A percentile compares a stretch with the other conserved stretches of the same genome.
Evolutionary conservation across 176 grass and related monocot genomes (phyloP).

Genomic region (Musa acuminata): DNA sequence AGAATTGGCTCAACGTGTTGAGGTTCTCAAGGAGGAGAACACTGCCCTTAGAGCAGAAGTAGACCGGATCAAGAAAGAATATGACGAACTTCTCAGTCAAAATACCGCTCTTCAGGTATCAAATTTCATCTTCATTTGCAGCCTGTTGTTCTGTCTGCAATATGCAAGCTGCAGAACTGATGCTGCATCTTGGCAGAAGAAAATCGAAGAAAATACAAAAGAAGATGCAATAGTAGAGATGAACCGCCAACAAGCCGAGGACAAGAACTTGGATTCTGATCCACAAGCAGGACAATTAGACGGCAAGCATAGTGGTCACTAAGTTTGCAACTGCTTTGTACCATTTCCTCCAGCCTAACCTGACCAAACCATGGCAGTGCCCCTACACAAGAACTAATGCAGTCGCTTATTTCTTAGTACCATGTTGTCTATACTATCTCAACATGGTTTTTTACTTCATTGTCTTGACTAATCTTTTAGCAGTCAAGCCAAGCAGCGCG

Average conservation of each 20-base stretch:
- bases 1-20: slow-evolving; percentile 61
- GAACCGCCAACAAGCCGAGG: neutral
- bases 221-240: neutral
- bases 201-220: neutral
- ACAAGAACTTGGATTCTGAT: slow-evolving; percentile 2
- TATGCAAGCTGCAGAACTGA: neutral
- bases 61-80: slow-evolving; percentile 63
- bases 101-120: slow-evolving; percentile 70
- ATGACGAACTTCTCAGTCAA: slow-evolving; percentile 57
- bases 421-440: no score
- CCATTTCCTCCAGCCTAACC: no score
- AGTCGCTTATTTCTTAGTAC: no score
- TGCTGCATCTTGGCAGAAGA: slow-evolving; percentile 1
- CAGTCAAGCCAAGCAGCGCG: no score
- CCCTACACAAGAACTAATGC: no score
- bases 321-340: no score
- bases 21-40: slow-evolving; percentile 68
- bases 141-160: neutral
- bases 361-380: no score
- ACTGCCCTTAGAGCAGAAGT: slow-evolving; percentile 58
- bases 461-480: no score
- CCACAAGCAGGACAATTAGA: neutral
- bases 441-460: no score
- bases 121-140: neutral
- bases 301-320: neutral